Percentiles rank a stretch among this genome's conserved stretches.
Evolutionary conservation across 176 grass and related monocot genomes (phyloP).

Genomic region (Oropetium thomaeum): DNA sequence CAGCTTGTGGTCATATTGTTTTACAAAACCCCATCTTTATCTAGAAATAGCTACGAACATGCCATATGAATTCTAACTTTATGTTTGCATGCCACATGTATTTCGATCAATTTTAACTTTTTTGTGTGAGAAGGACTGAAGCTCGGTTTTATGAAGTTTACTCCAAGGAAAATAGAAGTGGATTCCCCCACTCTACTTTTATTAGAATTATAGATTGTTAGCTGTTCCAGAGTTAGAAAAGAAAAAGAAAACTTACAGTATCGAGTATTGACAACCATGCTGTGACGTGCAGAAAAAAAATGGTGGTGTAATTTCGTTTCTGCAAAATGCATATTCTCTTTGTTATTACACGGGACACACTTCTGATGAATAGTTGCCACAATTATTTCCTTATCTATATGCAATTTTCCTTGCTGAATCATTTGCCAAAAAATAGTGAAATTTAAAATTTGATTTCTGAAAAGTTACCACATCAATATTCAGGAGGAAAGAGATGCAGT

Average conservation of each 20-base stretch:
- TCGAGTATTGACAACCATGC: not conserved
- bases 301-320: not conserved
- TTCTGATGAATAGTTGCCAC: not conserved
- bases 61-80: no score
- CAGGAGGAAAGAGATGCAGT: conserved; percentile 97
- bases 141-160: no score
- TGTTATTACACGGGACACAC: not conserved
- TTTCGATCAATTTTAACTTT: no score
- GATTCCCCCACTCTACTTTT: no score
- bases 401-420: not conserved
- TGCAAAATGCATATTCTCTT: not conserved
- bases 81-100: no score
- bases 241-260: not conserved
- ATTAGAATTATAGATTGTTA: no score
- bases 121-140: no score
- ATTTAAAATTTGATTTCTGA: conserved; percentile 1
- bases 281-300: not conserved
- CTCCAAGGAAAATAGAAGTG: no score
- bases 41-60: no score
- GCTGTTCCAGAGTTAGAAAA: not conserved
- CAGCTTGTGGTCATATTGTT: no score
- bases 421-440: not conserved
- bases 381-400: conserved; percentile 1
- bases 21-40: no score
- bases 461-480: not conserved